Conservation (phyloP, 257 asterid species). For the Solanum virginianum region DNA sequence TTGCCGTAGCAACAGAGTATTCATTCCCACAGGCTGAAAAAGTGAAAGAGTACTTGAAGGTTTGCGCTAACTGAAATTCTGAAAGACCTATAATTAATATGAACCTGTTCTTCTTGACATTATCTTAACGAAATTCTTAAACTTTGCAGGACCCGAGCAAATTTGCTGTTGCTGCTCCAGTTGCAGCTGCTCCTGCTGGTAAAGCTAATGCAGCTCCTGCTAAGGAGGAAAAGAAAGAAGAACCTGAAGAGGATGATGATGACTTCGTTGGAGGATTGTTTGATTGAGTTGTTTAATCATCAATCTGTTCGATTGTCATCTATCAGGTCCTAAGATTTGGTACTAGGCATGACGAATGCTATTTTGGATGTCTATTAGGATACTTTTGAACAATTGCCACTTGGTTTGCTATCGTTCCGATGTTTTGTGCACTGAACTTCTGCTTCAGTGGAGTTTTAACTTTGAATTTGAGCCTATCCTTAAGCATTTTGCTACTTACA, state of each 20-base stretch:
- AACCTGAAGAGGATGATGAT: constrained; percentile 18
- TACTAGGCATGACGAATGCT: not conserved
- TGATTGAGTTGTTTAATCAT: constrained; percentile 1
- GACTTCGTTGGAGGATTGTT: constrained; percentile 9
- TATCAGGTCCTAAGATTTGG: not conserved
- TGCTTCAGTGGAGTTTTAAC: not conserved
- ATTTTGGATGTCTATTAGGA: not conserved
- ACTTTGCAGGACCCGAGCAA: constrained; percentile 19
- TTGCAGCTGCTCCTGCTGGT: not conserved
- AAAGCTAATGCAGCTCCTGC: not conserved
- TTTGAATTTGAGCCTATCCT: not conserved
- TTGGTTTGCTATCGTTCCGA: not conserved
- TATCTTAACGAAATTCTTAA: not conserved
- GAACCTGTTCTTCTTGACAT: not conserved
- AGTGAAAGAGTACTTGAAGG: constrained; percentile 20
- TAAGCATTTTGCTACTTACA: not conserved
- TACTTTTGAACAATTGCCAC: not conserved
- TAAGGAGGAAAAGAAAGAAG: constrained; percentile 17
- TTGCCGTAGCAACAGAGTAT: constrained; percentile 18
- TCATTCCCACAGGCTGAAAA: constrained; percentile 20
- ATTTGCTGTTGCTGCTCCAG: constrained; percentile 1
- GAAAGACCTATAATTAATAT: not conserved
- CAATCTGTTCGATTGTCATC: not conserved
- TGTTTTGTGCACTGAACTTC: not conserved
- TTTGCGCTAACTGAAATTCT: not conserved